Evolutionary conservation across 805 yeast species (phyloP), one percentile per base, ranked within the genome.

Genomic region (Candida pseudoglaebosa): DNA sequence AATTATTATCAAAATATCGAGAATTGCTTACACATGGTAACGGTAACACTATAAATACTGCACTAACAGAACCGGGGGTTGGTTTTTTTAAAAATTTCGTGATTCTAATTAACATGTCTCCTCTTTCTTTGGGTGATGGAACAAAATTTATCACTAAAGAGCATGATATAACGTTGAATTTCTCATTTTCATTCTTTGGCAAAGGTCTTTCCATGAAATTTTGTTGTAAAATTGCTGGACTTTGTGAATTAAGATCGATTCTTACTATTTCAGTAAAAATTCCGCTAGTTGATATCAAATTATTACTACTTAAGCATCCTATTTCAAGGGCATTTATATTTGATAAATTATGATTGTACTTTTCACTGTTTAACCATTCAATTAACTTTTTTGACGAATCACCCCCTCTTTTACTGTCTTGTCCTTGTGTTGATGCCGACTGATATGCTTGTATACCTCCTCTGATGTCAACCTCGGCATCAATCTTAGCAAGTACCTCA

Each of bases 141-240:
- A 91, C 96, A 61, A 86, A 91, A 55, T 91, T 91, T 10, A 91
- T 65, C 28, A 91, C 99, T 39, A 91, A 59, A 0, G 96, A 87
- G 45, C 95, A 83, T 5, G 95, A 86, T 0, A 91, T 66, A 19
- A 87, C 51, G 45, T 82, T 72, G 54, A 81, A 90, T 39, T 56
- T 68, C 5, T 77, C 81, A 0, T 47, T 40, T 0, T 62, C 67
- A 3, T 40, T 17, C 4, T 29, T 39, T 0, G 95, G 95, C 5
- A 74, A 45, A 4, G 82, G 84, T 40, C 90, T 62, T 32, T 81
- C 69, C 90, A 90, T 84, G 52, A 91, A 91, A 57, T 91, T 95
- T 59, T 87, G 95, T 57, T 84, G 73, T 26, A 69, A 36, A 5
- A 91, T 88, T 5, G 70, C 73, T 0, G 82, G 85, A 39, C 81